Conservation (phyloP, 2,329 filamentous ascomycete genomes). For the Neonectria neomacrospora region DNA sequence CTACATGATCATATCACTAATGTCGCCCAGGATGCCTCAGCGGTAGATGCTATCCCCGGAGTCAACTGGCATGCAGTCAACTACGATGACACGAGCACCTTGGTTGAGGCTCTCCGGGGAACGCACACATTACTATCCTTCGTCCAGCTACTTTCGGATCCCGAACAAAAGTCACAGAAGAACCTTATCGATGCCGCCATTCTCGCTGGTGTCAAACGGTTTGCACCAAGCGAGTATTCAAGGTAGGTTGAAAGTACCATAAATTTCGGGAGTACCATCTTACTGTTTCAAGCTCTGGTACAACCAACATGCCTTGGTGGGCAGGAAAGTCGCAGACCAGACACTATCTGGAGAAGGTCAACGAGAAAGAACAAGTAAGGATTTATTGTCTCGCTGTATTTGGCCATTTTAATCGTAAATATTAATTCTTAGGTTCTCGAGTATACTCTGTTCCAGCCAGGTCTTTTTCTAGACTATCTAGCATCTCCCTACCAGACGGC, state of each 20-base stretch:
- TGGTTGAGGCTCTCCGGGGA: conserved; percentile 55
- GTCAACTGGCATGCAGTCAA: conserved; percentile 21
- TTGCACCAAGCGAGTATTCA: conserved; percentile 64
- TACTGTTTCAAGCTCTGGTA: neutral
- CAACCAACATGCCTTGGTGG: neutral
- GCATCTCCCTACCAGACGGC: conserved; percentile 58
- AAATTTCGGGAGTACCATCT: neutral
- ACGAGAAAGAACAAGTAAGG: conserved; percentile 44
- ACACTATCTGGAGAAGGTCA: conserved; percentile 57
- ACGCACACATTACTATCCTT: conserved; percentile 66
- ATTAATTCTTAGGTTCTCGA: conserved; percentile 58
- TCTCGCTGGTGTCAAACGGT: conserved; percentile 37
- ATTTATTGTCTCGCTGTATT: neutral
- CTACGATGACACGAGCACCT: conserved; percentile 51
- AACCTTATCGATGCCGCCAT: neutral
- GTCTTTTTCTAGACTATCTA: conserved; percentile 65
- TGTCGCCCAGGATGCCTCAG: conserved; percentile 22
- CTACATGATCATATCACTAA: conserved; percentile 49
- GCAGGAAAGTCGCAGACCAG: conserved; percentile 58
- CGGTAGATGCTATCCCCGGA: conserved; percentile 15
- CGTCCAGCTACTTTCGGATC: conserved; percentile 45
- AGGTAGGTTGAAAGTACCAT: neutral
- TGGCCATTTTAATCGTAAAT: too few relatives aligned
- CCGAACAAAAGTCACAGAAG: neutral
- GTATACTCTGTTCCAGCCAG: conserved; percentile 66